Percentiles rank a stretch among this genome's conserved stretches.
phyloP scores from a whole-genome alignment of 116 monocot species.

The Phalaenopsis hybrid region DNA sequence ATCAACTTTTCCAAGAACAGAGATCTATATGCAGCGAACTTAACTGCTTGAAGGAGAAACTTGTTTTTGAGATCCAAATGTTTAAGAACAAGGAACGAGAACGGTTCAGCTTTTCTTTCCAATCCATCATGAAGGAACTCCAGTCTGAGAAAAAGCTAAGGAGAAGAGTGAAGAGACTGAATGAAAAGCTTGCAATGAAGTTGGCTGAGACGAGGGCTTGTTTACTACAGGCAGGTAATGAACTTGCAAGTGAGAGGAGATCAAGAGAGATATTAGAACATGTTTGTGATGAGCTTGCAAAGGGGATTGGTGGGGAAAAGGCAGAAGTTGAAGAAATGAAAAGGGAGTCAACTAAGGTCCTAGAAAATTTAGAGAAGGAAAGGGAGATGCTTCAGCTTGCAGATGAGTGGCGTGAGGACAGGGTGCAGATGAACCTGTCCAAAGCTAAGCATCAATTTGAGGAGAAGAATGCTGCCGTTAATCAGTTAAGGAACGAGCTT shows the following conservation, averaged over 20 bases:
- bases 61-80: constrained; percentile 30
- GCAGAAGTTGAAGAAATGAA: constrained; percentile 64
- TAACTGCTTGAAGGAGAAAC: constrained; percentile 14
- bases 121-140: constrained; percentile 41
- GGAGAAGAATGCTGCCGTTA: constrained; percentile 75
- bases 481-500: constrained; percentile 61
- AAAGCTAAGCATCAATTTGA: constrained; percentile 72
- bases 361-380: constrained; percentile 70
- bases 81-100: constrained; percentile 47
- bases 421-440: constrained; percentile 75
- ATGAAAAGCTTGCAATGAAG: constrained; percentile 44
- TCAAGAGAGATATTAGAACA: constrained; percentile 58
- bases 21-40: constrained; percentile 12
- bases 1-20: constrained; percentile 38
- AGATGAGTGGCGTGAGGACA: constrained; percentile 71
- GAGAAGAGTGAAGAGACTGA: constrained; percentile 51
- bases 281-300: constrained; percentile 55
- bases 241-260: constrained; percentile 55
- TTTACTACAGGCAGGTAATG: constrained; percentile 27
- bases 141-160: constrained; percentile 48
- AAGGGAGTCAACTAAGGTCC: constrained; percentile 40
- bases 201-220: constrained; percentile 28
- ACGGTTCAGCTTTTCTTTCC: constrained; percentile 16
- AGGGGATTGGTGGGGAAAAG: constrained; percentile 54
- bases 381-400: constrained; percentile 87